Evolutionary conservation across 768 basidiomycete species (phyloP).

Genomic region (Psilocybe sp.): DNA sequence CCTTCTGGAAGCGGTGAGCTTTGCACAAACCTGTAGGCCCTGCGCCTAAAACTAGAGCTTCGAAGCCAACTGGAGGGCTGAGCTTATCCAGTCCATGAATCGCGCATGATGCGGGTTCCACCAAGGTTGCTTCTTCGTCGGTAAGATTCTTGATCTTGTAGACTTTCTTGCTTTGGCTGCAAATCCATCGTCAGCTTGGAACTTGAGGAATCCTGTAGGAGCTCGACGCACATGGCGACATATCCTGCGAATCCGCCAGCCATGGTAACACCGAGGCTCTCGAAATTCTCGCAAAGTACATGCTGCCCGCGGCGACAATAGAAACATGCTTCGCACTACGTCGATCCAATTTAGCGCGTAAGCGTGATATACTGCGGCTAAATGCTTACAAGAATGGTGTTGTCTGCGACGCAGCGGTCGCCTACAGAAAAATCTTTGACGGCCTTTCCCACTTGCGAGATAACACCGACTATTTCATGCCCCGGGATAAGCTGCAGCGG

Average conservation of each 20-base stretch:
- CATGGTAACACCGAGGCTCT: constrained; percentile 75
- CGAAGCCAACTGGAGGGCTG: constrained; percentile 74
- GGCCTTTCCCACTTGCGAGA: constrained; percentile 72
- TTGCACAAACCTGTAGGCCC: constrained; percentile 64
- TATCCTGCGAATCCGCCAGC: constrained; percentile 91
- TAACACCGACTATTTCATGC: constrained; percentile 62
- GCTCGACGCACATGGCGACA: constrained; percentile 64
- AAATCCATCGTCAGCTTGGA: constrained; percentile 10
- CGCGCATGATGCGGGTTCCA: constrained; percentile 89
- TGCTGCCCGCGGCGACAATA: constrained; percentile 81
- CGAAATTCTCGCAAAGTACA: constrained; percentile 83
- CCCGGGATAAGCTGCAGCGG: constrained; percentile 37
- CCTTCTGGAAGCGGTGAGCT: constrained; percentile 20
- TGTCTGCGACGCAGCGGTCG: constrained; percentile 84
- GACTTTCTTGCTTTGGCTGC: constrained; percentile 58
- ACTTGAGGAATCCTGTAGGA: background rate
- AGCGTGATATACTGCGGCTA: background rate
- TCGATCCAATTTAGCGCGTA: background rate
- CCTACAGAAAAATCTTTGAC: constrained; percentile 77
- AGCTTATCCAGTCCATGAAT: constrained; percentile 91
- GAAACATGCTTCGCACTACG: constrained; percentile 79
- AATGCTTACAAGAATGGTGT: constrained; percentile 49
- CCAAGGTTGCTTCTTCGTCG: constrained; percentile 83
- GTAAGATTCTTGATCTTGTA: constrained; percentile 87
- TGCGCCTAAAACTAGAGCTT: constrained; percentile 82